Conservation (phyloP, 148 eudicot genomes). For the Nyssa sinensis region DNA sequence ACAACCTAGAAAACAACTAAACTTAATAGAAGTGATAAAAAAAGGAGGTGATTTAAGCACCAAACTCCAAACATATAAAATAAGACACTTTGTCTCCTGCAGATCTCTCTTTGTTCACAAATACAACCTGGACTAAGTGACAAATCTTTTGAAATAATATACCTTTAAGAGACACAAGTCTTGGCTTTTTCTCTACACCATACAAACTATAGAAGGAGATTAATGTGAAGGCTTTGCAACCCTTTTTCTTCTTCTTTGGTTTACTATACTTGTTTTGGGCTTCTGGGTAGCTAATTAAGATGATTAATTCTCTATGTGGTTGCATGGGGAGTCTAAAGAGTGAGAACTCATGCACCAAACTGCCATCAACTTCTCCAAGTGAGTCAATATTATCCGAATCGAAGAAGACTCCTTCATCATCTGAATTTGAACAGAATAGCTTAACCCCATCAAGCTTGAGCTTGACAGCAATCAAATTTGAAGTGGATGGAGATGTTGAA, state of each 20-base stretch:
- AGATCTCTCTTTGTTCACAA: background rate
- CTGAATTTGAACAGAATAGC: slow-evolving; percentile 18
- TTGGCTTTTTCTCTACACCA: background rate
- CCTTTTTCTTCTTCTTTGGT: too few relatives aligned
- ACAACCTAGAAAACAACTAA: slow-evolving; percentile 17
- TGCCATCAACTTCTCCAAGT: slow-evolving; percentile 19
- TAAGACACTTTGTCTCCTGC: background rate
- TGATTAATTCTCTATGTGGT: slow-evolving; percentile 22
- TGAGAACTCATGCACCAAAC: slow-evolving; percentile 27
- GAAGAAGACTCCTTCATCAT: slow-evolving; percentile 14
- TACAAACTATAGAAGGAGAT: slow-evolving; percentile 6
- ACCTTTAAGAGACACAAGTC: background rate
- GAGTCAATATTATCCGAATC: slow-evolving; percentile 5
- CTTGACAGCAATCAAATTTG: slow-evolving; percentile 29
- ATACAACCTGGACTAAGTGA: slow-evolving; percentile 18
- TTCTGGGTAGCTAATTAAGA: background rate
- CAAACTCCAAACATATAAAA: slow-evolving; percentile 25
- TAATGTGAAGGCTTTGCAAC: background rate
- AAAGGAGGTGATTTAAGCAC: slow-evolving; percentile 9
- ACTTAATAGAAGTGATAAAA: slow-evolving; percentile 1
- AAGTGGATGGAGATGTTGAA: slow-evolving; percentile 27
- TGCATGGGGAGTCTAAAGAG: slow-evolving; percentile 25
- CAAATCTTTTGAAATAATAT: background rate
- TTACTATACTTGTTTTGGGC: background rate
- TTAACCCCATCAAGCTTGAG: slow-evolving; percentile 30